Evolutionary conservation across 1,284 basidiomycete species (phyloP).

Genomic region (Wolfiporia cocos): DNA sequence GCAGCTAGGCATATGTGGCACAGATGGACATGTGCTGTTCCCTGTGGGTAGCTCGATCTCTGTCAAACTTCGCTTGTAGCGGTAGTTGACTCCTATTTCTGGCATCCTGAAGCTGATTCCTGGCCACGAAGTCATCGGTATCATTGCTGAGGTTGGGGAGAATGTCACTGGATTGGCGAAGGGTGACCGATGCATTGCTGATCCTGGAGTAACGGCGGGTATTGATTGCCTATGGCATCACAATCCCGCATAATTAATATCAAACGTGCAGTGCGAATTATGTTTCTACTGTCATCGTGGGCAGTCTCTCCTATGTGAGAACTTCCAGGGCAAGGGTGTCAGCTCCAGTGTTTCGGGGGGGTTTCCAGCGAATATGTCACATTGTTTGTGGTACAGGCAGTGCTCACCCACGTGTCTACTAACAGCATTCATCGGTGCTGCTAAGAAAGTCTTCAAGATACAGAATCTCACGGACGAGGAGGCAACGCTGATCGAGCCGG

Average conservation of each 20-base stretch:
- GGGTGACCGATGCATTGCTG: constrained; percentile 79
- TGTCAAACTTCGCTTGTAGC: constrained; percentile 40
- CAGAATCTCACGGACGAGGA: constrained; percentile 55
- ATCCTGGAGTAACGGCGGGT: constrained; percentile 55
- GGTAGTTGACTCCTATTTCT: too few species aligned
- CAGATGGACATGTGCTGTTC: constrained; percentile 54
- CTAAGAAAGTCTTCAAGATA: constrained; percentile 52
- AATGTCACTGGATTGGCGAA: constrained; percentile 61
- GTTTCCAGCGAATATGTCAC: constrained; percentile 84
- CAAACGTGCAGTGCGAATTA: constrained; percentile 61
- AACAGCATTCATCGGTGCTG: constrained; percentile 25
- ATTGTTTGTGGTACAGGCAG: constrained; percentile 45
- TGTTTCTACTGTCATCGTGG: constrained; percentile 85
- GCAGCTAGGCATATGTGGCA: constrained; percentile 35
- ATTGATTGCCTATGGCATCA: too few species aligned
- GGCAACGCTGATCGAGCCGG: constrained; percentile 54
- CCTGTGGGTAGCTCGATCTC: constrained; percentile 59
- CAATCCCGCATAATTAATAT: too few species aligned
- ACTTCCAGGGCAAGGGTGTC: constrained; percentile 74
- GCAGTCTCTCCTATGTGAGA: constrained; percentile 67
- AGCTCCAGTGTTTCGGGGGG: constrained; percentile 59
- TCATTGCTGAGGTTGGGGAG: constrained; percentile 62
- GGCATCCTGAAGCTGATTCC: constrained; percentile 83
- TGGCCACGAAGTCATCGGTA: constrained; percentile 78
- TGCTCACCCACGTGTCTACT: neutral